Evolutionary conservation across 768 basidiomycete species (phyloP).

Genomic region (Exsudoporus frostii): DNA sequence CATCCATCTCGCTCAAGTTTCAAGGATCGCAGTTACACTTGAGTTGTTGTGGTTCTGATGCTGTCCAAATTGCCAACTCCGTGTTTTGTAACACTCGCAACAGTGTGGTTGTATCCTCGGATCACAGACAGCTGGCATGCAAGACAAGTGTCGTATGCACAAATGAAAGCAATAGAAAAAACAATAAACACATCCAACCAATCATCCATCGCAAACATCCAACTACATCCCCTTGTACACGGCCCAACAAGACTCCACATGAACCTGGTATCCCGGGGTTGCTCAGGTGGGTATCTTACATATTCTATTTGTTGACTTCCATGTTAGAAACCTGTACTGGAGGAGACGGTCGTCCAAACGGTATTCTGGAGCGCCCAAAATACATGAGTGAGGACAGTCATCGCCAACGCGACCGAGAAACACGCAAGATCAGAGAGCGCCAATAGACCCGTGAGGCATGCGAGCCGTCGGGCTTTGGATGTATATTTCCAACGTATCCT

Average conservation of each 20-base stretch:
- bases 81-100: background rate
- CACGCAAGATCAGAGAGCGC: constrained; percentile 11
- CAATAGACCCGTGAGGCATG: constrained; percentile 4
- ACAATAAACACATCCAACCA: background rate
- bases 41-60: background rate
- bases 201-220: background rate
- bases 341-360: constrained; percentile 29
- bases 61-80: background rate
- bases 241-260: background rate
- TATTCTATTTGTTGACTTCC: constrained; percentile 2
- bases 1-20: background rate
- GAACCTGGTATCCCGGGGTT: background rate
- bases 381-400: constrained; percentile 19
- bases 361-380: constrained; percentile 17
- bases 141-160: background rate
- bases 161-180: constrained; percentile 2
- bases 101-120: background rate
- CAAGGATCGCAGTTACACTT: background rate
- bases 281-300: background rate
- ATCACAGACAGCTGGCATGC: background rate
- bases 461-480: constrained; percentile 8
- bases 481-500: constrained; percentile 9
- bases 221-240: background rate
- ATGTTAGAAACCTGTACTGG: constrained; percentile 3
- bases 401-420: constrained; percentile 14